Evolutionary conservation across 345 rosid species (phyloP), one percentile per base, ranked within the genome.

Genomic region (Clarkia xantiana): DNA sequence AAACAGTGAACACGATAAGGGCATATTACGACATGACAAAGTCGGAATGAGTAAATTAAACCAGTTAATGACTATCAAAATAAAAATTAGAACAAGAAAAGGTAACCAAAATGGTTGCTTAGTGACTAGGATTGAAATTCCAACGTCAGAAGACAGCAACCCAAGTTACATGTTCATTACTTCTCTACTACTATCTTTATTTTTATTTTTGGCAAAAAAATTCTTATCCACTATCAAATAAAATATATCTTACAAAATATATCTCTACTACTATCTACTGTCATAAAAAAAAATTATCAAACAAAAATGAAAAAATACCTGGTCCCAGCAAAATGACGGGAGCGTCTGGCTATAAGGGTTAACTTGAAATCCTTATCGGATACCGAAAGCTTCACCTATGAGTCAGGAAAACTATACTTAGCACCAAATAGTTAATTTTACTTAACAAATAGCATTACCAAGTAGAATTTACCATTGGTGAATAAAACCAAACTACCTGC

Each of bases 301-400:
- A 4, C 11, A 11, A 25, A 13, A 57, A 3, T 2, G 36, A 53
- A 11, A 54, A 29, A 56, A 46, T 55, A 91, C 98, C 98, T 91
- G 61, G 98, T 91, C 54, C 98, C 98, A 57, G 98, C 98, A 69
- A 76, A 91, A 68, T 86, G 83, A 43, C 93, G 80, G 15, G 98
- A 91, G 14, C 98, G 81, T 54, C 98, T 82, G 10, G 98, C 76
- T 55, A 91, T 84, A 38, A 91, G 76, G 53, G 87, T 81, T 62
- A 86, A 52, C 65, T 64, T 79, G 59, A 86, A 65, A 54, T 70
- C 81, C 67, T 62, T 79, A 61, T 68, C 86, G 16, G 76, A 60
- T 19, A 75, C 77, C 22, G 87, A 70, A 63, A 76, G 78, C 54
- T 79, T 71, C 51, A 77, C 79, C 98, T 90, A 13, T 10, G 15